Conservation (phyloP, 2,329 filamentous ascomycete genomes). For the Ceratocystis smalleyi region DNA sequence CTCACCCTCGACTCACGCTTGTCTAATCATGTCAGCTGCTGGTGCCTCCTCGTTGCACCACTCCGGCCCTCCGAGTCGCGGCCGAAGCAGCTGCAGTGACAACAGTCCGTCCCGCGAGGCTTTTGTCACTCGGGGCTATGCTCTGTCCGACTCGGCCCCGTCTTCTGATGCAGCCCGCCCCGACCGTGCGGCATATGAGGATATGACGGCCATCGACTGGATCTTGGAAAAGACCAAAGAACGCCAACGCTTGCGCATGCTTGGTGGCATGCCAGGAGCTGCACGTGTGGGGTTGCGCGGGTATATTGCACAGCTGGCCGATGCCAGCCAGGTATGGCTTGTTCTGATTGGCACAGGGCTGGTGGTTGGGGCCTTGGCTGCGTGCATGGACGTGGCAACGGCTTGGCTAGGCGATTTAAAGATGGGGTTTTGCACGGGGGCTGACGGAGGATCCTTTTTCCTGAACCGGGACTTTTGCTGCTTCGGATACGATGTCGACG, state of each 20-base stretch:
- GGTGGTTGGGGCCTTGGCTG: conserved; percentile 69
- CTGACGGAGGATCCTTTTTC: conserved; percentile 75
- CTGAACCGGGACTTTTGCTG: conserved; percentile 87
- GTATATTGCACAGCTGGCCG: conserved; percentile 55
- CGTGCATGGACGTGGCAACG: conserved; percentile 74
- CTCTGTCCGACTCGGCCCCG: conserved; percentile 30
- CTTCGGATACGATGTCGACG: conserved; percentile 75
- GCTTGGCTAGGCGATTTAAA: conserved; percentile 93
- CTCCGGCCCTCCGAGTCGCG: conserved; percentile 19
- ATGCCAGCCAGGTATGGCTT: conserved; percentile 83
- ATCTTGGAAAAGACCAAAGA: conserved; percentile 98
- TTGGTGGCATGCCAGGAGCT: conserved; percentile 30
- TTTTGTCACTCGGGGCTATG: no score
- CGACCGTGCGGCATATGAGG: conserved; percentile 73
- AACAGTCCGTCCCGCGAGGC: conserved; percentile 30
- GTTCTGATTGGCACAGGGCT: conserved; percentile 75
- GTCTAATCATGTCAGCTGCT: conserved; percentile 16
- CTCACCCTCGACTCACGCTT: conserved; percentile 11
- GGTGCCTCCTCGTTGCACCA: conserved; percentile 15
- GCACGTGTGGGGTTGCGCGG: conserved; percentile 47
- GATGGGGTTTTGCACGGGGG: conserved; percentile 67
- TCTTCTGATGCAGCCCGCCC: background rate
- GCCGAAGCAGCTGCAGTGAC: conserved; percentile 25
- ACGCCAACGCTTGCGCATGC: conserved; percentile 65
- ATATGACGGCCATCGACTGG: conserved; percentile 97